Percentiles rank a stretch among this genome's conserved stretches.
Evolutionary conservation across 495 filamentous ascomycete genomes (phyloP).

Genomic region (Astrothelium subdiscretum): DNA sequence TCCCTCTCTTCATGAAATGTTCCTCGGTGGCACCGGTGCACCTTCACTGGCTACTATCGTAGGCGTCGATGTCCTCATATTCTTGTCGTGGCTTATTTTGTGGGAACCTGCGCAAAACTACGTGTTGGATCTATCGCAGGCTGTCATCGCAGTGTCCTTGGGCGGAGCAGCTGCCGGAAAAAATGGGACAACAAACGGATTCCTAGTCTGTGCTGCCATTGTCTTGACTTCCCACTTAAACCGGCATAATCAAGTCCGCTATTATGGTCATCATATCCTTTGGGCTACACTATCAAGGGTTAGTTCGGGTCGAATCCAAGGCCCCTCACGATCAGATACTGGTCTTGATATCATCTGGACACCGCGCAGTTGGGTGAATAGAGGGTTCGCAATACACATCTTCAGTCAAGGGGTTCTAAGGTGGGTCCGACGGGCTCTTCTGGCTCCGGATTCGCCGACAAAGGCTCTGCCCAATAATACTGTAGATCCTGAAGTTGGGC

Average conservation of each 20-base stretch:
- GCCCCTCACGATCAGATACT: neutral
- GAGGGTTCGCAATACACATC: conserved; percentile 73
- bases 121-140: conserved; percentile 87
- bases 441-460: conserved; percentile 8
- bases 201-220: conserved; percentile 67
- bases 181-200: conserved; percentile 47
- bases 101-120: conserved; percentile 83
- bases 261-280: neutral
- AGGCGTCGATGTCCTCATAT: conserved; percentile 67
- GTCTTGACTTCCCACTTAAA: conserved; percentile 32
- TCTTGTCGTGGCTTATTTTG: conserved; percentile 78
- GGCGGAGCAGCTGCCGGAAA: conserved; percentile 74
- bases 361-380: neutral
- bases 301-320: neutral
- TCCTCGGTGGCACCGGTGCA: conserved; percentile 57
- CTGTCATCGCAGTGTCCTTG: conserved; percentile 85
- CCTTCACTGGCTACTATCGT: conserved; percentile 72
- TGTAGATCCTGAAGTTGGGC: conserved; percentile 26
- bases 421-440: conserved; percentile 23
- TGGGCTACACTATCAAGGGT: neutral
- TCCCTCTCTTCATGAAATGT: conserved; percentile 32
- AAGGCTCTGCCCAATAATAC: conserved; percentile 20
- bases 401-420: conserved; percentile 64
- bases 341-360: neutral
- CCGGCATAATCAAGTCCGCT: neutral